These are phyloP conservation scores for Penicillium glabrum DNA, from an alignment of 2,329 filamentous ascomycete genomes.

Conservation along the genomic window DNA sequence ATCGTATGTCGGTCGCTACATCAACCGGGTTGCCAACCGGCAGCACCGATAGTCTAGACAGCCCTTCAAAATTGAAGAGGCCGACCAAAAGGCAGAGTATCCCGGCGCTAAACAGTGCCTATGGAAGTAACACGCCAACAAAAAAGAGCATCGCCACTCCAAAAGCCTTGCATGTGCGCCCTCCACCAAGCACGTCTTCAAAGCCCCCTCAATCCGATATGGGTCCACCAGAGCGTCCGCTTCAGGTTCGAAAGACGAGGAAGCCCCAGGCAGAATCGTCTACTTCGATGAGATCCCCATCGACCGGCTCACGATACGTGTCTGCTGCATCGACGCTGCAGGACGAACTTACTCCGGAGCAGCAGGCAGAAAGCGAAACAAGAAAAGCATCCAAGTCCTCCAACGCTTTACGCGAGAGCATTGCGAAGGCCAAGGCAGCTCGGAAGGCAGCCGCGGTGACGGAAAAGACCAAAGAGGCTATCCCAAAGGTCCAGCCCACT, in stretches of 20 bases:
- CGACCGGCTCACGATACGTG: slow-evolving; percentile 30
- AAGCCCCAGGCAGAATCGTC: slow-evolving; percentile 33
- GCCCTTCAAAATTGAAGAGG: slow-evolving; percentile 24
- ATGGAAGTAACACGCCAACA: slow-evolving; percentile 16
- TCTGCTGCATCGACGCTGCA: slow-evolving; percentile 30
- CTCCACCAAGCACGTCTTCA: slow-evolving; percentile 54
- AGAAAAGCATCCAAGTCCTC: slow-evolving; percentile 67
- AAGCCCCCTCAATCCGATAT: slow-evolving; percentile 51
- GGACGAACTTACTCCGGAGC: slow-evolving; percentile 30
- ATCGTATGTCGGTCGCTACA: slow-evolving; percentile 28
- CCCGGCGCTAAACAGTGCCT: slow-evolving; percentile 9
- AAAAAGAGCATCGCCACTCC: slow-evolving; percentile 45
- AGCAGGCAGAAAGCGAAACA: slow-evolving; percentile 32
- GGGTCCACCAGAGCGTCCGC: slow-evolving; percentile 31
- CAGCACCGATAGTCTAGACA: slow-evolving; percentile 21
- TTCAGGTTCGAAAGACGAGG: slow-evolving; percentile 41
- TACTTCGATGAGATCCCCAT: slow-evolving; percentile 32
- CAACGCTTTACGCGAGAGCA: slow-evolving; percentile 78
- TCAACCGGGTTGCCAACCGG: slow-evolving; percentile 21
- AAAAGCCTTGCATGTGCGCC: slow-evolving; percentile 51
- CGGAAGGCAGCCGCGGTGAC: slow-evolving; percentile 54
- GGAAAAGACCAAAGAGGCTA: slow-evolving; percentile 16
- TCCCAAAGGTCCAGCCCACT: not conserved
- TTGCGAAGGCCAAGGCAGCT: slow-evolving; percentile 87
- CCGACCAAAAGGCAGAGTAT: slow-evolving; percentile 23